Conservation (phyloP, 768 basidiomycete genomes). For the Leucogyrophana mollusca region DNA sequence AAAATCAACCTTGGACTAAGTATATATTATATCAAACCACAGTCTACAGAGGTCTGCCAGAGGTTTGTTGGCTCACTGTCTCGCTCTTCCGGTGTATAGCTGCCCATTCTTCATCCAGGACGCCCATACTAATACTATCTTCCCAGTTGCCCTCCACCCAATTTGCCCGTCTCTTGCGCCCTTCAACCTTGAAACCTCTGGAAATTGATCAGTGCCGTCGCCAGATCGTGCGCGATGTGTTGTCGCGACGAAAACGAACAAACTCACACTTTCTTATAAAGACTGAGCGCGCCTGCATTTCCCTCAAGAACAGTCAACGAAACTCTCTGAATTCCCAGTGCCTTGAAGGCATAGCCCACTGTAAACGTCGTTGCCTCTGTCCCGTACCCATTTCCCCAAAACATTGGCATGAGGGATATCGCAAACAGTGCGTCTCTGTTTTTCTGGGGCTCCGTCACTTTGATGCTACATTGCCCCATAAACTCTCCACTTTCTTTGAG, state of each 20-base stretch:
- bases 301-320: conserved; percentile 20
- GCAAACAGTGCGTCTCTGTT: conserved; percentile 25
- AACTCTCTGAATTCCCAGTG: conserved; percentile 27
- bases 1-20: too few relatives aligned
- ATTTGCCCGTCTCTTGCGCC: conserved; percentile 25
- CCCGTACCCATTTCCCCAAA: conserved; percentile 26
- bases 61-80: too few relatives aligned
- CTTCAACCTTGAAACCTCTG: conserved; percentile 35
- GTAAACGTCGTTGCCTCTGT: conserved; percentile 14
- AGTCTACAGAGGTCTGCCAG: too few relatives aligned
- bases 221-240: background rate
- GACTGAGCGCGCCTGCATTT: conserved; percentile 15
- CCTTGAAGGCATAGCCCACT: conserved; percentile 19
- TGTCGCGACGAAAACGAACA: conserved; percentile 21
- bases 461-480: conserved; percentile 19
- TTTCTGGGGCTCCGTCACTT: conserved; percentile 16
- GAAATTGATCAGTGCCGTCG: conserved; percentile 24
- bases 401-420: conserved; percentile 20
- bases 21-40: too few relatives aligned
- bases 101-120: conserved; percentile 41
- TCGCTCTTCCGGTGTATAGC: too few relatives aligned
- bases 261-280: conserved; percentile 32
- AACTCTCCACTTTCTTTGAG: conserved; percentile 17
- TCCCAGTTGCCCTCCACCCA: conserved; percentile 41
- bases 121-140: conserved; percentile 37